A percentile compares a stretch with the other conserved stretches of the same genome.
Evolutionary conservation across 768 basidiomycete species (phyloP).

Genomic region (Leucosporidium yakuticum): DNA sequence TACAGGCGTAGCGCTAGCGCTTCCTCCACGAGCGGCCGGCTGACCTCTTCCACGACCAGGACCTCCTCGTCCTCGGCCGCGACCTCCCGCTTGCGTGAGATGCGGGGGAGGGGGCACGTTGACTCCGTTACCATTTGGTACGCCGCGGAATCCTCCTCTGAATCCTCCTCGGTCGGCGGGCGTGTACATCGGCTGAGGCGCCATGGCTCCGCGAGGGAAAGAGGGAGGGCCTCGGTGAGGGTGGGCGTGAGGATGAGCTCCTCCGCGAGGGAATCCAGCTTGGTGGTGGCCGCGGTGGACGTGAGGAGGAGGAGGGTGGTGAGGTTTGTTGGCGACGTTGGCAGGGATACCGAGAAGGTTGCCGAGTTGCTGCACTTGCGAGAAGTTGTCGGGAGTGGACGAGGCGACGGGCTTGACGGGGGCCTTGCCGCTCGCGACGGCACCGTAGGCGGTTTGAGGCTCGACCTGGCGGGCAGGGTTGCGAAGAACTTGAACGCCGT

Average conservation of each 20-base stretch:
- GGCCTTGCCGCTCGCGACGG: slow-evolving; percentile 22
- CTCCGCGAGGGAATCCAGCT: not conserved
- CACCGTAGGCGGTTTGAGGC: slow-evolving; percentile 16
- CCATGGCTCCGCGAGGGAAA: not conserved
- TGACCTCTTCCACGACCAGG: too few species aligned
- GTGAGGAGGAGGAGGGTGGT: not conserved
- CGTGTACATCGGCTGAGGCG: not conserved
- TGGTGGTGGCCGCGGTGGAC: not conserved
- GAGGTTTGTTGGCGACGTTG: not conserved
- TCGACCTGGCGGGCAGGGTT: slow-evolving; percentile 18
- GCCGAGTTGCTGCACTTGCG: slow-evolving; percentile 25
- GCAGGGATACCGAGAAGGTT: slow-evolving; percentile 25
- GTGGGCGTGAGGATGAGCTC: not conserved
- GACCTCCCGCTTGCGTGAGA: not conserved
- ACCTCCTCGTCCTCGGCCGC: not conserved
- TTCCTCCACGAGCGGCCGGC: too few species aligned
- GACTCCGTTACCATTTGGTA: not conserved
- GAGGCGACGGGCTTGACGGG: not conserved
- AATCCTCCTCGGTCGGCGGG: not conserved
- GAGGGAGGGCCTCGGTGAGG: not conserved
- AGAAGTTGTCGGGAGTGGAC: not conserved
- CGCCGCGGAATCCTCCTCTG: not conserved
- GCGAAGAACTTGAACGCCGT: slow-evolving; percentile 22
- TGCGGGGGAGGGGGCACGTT: not conserved
- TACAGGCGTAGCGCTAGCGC: too few species aligned